Conservation (phyloP, 306 rosid genomes). For the Fagus sylvatica region DNA sequence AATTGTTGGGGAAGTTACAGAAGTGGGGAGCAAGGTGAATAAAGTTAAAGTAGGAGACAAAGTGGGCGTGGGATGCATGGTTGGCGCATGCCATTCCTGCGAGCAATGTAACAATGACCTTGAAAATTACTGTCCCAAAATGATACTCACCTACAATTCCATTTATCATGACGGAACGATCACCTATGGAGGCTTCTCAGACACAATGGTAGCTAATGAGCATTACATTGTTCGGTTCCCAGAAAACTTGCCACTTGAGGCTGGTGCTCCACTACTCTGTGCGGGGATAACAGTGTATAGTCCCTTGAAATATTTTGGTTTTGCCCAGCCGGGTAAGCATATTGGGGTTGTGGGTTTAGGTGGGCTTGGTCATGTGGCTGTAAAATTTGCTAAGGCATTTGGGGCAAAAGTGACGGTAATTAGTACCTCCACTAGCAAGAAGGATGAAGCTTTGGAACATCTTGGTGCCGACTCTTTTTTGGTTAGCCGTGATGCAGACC, state of each 20-base stretch:
- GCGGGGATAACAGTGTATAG: constrained; percentile 55
- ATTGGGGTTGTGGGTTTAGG: constrained; percentile 48
- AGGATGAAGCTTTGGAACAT: constrained; percentile 46
- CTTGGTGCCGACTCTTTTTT: constrained; percentile 48
- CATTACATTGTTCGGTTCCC: constrained; percentile 27
- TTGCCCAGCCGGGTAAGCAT: constrained; percentile 28
- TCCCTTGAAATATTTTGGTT: constrained; percentile 42
- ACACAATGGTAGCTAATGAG: constrained; percentile 36
- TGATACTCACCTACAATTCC: constrained; percentile 22
- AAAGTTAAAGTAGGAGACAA: constrained; percentile 45
- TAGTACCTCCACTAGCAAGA: constrained; percentile 40
- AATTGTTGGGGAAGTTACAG: constrained; percentile 42
- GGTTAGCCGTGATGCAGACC: constrained; percentile 38
- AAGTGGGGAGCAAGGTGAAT: constrained; percentile 35
- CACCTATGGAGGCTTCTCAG: constrained; percentile 46
- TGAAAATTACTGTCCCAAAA: constrained; percentile 39
- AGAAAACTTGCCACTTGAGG: constrained; percentile 28
- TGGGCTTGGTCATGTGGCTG: constrained; percentile 54
- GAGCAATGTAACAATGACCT: constrained; percentile 23
- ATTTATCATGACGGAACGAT: constrained; percentile 35
- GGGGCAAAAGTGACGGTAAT: constrained; percentile 38
- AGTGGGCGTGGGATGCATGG: constrained; percentile 33
- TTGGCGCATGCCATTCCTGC: constrained; percentile 47
- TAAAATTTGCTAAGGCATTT: constrained; percentile 56
- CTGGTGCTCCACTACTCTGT: constrained; percentile 43